phyloP scores from a whole-genome alignment of 2,329 filamentous ascomycete genomes.

The Fusarium verticillioides region DNA sequence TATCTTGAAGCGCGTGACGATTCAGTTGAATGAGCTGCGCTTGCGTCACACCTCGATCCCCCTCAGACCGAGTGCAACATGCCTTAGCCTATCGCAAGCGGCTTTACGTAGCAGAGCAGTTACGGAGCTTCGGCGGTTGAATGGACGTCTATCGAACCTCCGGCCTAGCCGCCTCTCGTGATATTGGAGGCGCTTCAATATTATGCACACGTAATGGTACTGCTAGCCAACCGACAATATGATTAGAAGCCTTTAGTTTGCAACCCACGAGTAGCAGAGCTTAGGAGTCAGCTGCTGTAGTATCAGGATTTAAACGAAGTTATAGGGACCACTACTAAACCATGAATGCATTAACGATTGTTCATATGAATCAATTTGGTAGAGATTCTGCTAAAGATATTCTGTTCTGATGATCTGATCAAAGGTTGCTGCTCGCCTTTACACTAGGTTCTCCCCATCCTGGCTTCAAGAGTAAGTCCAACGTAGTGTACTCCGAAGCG shows the following conservation, averaged over 20 bases:
- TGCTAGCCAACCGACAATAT: fast-evolving
- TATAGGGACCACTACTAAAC: fast-evolving
- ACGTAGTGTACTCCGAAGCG: neutral
- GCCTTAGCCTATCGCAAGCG: neutral
- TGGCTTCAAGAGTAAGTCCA: neutral
- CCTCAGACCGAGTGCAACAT: neutral
- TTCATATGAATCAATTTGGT: neutral
- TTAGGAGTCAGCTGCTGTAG: fast-evolving
- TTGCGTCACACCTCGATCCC: neutral
- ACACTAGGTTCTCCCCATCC: neutral
- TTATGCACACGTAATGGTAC: too few relatives aligned
- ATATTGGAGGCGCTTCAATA: too few relatives aligned
- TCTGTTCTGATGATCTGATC: neutral
- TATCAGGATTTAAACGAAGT: neutral
- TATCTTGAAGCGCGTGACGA: neutral
- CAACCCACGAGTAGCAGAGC: fast-evolving
- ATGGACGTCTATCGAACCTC: neutral
- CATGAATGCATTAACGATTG: too few relatives aligned
- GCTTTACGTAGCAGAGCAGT: neutral
- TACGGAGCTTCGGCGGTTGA: too few relatives aligned
- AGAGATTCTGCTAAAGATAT: neutral
- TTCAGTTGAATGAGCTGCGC: neutral
- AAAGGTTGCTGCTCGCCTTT: neutral
- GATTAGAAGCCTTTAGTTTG: fast-evolving
- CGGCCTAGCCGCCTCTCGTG: neutral